A percentile compares a stretch with the other conserved stretches of the same genome.
These are phyloP conservation scores for Fusarium cyanostomum DNA, from an alignment of 2,329 filamentous ascomycete genomes.

Conservation along the genomic window DNA sequence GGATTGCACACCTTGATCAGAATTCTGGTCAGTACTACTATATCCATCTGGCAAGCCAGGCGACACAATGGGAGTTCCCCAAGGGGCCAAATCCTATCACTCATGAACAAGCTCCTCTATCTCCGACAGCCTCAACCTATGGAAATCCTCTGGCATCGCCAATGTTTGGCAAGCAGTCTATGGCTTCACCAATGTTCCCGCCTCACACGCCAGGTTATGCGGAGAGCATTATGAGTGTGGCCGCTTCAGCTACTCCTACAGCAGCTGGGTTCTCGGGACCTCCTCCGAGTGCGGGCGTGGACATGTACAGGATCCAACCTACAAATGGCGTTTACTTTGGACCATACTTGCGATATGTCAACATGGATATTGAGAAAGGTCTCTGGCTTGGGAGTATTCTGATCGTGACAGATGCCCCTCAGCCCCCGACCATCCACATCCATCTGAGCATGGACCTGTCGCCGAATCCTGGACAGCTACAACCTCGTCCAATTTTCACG, in stretches of 20 bases:
- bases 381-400: constrained; percentile 94
- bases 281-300: constrained; percentile 87
- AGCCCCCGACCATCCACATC: constrained; percentile 95
- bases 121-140: constrained; percentile 80
- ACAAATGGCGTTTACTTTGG: constrained; percentile 99
- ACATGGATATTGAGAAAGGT: constrained; percentile 94
- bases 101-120: constrained; percentile 82
- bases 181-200: constrained; percentile 84
- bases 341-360: constrained; percentile 92
- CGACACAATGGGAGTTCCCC: constrained; percentile 98
- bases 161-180: constrained; percentile 62
- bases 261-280: constrained; percentile 87
- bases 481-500: constrained; percentile 81
- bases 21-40: constrained; percentile 99
- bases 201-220: constrained; percentile 86
- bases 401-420: constrained; percentile 87
- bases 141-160: constrained; percentile 78
- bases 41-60: constrained; percentile 93
- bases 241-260: constrained; percentile 76
- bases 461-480: constrained; percentile 88
- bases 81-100: constrained; percentile 93
- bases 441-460: constrained; percentile 91
- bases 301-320: constrained; percentile 91
- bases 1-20: constrained; percentile 96
- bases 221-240: constrained; percentile 85